Evolutionary conservation across 805 yeast genomes (phyloP).

Genomic region (Jamesozyma gamospora): DNA sequence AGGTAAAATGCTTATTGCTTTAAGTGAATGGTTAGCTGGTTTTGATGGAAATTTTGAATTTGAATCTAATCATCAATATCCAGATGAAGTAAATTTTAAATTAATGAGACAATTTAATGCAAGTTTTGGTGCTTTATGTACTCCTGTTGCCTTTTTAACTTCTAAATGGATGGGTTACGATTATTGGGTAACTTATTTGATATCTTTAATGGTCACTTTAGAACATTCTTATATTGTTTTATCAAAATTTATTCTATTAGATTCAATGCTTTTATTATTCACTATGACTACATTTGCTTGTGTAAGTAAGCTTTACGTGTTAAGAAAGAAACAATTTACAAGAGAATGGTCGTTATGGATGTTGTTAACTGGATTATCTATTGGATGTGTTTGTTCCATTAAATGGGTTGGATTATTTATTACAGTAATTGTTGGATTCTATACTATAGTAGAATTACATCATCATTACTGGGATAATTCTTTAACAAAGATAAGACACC

Average conservation of each 20-base stretch:
- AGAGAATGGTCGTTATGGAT: constrained; percentile 67
- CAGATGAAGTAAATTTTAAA: constrained; percentile 67
- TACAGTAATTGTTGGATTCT: constrained; percentile 50
- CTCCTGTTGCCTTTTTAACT: constrained; percentile 80
- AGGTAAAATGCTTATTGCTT: constrained; percentile 86
- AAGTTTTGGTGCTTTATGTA: constrained; percentile 68
- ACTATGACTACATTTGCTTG: constrained; percentile 74
- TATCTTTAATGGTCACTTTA: constrained; percentile 68
- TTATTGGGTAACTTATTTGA: constrained; percentile 62
- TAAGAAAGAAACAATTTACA: constrained; percentile 44
- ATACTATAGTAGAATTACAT: constrained; percentile 44
- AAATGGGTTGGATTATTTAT: constrained; percentile 79
- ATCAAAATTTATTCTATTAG: constrained; percentile 82
- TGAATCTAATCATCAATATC: constrained; percentile 71
- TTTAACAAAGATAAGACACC: constrained; percentile 30
- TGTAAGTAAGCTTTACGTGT: constrained; percentile 60
- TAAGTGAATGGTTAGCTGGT: constrained; percentile 78
- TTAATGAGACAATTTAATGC: constrained; percentile 87
- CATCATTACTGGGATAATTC: constrained; percentile 32
- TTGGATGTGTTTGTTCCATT: constrained; percentile 77
- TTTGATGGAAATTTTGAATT: constrained; percentile 85
- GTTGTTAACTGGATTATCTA: constrained; percentile 49
- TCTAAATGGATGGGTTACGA: constrained; percentile 67
- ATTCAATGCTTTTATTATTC: constrained; percentile 83
- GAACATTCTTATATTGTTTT: constrained; percentile 79